Base-by-base conservation (phyloP, 164 flowering plant species). In the Kingdonia uniflora region DNA sequence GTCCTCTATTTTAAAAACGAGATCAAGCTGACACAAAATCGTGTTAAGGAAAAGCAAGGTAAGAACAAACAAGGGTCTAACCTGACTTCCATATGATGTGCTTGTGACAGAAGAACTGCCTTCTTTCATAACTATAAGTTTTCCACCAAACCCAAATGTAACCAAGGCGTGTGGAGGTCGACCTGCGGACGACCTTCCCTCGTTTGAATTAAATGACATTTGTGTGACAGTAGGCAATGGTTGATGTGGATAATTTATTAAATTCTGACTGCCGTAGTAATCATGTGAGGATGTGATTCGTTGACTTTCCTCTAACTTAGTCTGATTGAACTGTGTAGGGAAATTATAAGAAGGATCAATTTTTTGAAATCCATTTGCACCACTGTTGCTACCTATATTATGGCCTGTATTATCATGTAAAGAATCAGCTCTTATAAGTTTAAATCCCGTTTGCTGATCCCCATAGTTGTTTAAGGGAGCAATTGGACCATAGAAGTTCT, bases 81-180 rank as follows among this genome's bases (percentile, higher is more conserved):
- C 95, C 95, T 94, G 85, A 67, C 62, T 74, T 46, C 71, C 80
- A 71, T 63, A 74, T 16, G 71, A 58, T n/a, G 80, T 63, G 44
- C 52, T 77, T 47, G 61, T 40, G 8, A 54, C 55, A 53, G 56
- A 40, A 60, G 72, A 57, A 61, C 48, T 61, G 43, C 11, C 62
- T 59, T 76, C 75, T 72, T 83, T 94, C 85, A 83, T 72, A 26
- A 87, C 81, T 49, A 94, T 67, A 38, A 94, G 86, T 68, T 89
- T 94, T 55, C 99, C 99, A 57, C 99, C 99, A 79, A 94, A 94
- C 15, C 99, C 99, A 77, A 94, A 94, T 46, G 86, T 70, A 60
- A 89, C 92, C 62, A 94, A 63, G 6, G 99, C 86, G 80, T 87
- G 96, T 2, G 87, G 78, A 62, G 99, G 99, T 53, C 96, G 95